phyloP scores from a whole-genome alignment of 2,329 filamentous ascomycete genomes.

The Raffaelea arxii region DNA sequence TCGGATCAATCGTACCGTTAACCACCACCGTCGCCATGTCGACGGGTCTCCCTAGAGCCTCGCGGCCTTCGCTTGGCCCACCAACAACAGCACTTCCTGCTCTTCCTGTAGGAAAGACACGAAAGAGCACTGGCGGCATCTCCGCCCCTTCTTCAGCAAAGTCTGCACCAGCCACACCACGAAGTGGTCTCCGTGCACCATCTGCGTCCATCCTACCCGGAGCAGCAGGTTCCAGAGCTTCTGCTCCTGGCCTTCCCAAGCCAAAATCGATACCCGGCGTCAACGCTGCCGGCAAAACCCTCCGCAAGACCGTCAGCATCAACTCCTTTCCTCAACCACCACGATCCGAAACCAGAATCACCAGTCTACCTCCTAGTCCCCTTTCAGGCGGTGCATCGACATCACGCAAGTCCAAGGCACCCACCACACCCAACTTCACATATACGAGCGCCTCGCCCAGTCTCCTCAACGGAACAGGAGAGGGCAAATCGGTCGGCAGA shows the following conservation, averaged over 20 bases:
- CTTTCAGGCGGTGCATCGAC: conserved; percentile 41
- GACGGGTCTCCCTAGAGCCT: conserved; percentile 56
- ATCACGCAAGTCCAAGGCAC: conserved; percentile 43
- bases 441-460: conserved; percentile 53
- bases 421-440: conserved; percentile 43
- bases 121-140: conserved; percentile 51
- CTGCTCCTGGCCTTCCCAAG: conserved; percentile 44
- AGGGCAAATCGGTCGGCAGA: conserved; percentile 62
- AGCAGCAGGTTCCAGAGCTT: conserved; percentile 36
- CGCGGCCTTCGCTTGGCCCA: conserved; percentile 59
- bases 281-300: conserved; percentile 53
- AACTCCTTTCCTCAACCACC: conserved; percentile 90
- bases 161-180: conserved; percentile 46
- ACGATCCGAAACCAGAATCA: conserved; percentile 47
- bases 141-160: conserved; percentile 34
- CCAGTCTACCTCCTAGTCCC: conserved; percentile 54
- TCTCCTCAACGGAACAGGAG: conserved; percentile 67
- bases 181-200: conserved; percentile 12
- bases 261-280: conserved; percentile 45
- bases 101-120: conserved; percentile 61
- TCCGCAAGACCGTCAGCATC: conserved; percentile 87
- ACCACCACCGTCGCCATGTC: conserved; percentile 32
- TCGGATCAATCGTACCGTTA: conserved; percentile 15
- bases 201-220: conserved; percentile 7
- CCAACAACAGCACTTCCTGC: conserved; percentile 65